These are phyloP conservation scores for Posidonia australis DNA, from an alignment of 106 monocot genomes.

Conservation along the genomic window DNA sequence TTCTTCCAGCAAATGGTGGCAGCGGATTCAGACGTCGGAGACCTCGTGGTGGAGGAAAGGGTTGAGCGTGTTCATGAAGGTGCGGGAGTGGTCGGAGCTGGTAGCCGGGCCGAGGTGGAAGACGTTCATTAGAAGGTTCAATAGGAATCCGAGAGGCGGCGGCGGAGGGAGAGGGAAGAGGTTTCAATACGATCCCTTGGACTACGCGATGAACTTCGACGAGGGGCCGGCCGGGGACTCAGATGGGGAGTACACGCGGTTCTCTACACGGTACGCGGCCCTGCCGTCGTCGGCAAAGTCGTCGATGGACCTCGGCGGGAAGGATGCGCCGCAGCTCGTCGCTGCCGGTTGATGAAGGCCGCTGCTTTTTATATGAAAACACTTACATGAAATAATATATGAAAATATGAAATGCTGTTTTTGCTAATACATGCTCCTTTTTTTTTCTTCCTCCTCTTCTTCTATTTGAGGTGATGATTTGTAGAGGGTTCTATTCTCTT, in stretches of 20 bases:
- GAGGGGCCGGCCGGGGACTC: conserved; percentile 25
- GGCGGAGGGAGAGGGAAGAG: neutral
- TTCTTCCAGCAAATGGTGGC: neutral
- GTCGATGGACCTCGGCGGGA: conserved; percentile 16
- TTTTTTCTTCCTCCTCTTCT: no score
- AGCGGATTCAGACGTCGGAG: neutral
- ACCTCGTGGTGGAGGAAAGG: conserved; percentile 5
- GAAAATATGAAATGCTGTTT: no score
- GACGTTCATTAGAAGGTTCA: conserved; percentile 23
- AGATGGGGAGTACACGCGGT: conserved; percentile 32
- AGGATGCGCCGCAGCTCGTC: conserved; percentile 8
- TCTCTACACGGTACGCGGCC: conserved; percentile 52
- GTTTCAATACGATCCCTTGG: conserved; percentile 22
- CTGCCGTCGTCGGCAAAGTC: conserved; percentile 7
- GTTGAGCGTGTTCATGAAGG: conserved; percentile 3
- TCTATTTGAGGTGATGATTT: no score
- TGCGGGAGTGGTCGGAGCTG: conserved; percentile 26
- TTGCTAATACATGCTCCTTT: no score
- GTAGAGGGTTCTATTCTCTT: no score
- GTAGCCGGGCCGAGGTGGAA: conserved; percentile 27
- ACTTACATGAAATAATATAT: no score
- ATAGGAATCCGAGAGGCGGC: neutral
- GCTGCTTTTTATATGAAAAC: no score
- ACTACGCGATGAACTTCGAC: conserved; percentile 67
- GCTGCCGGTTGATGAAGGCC: neutral